phyloP scores from a whole-genome alignment of 805 yeast genomes.

The Starmera amethionina region DNA sequence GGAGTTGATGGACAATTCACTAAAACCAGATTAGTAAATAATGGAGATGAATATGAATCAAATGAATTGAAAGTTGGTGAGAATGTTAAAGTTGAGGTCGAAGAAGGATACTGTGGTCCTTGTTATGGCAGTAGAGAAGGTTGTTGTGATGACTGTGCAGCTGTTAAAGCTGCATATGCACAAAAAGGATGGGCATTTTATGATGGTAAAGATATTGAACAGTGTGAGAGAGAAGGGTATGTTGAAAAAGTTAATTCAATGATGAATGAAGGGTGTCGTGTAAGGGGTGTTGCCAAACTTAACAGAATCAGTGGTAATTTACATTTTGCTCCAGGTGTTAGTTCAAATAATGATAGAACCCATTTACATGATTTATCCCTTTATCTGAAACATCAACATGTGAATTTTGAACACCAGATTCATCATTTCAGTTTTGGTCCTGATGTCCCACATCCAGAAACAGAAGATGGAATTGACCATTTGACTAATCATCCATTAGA shows the following conservation, averaged over 20 bases:
- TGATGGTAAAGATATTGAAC: conserved; percentile 81
- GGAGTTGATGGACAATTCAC: conserved; percentile 60
- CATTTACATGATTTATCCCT: conserved; percentile 84
- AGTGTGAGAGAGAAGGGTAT: conserved; percentile 86
- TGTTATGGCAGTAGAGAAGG: conserved; percentile 75
- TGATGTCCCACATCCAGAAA: conserved; percentile 26
- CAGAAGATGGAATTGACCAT: conserved; percentile 15
- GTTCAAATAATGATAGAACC: conserved; percentile 43
- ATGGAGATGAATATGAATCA: conserved; percentile 39
- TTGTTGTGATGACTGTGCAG: conserved; percentile 82
- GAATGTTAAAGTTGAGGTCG: conserved; percentile 18
- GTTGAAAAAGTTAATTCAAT: conserved; percentile 50
- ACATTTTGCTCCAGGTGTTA: conserved; percentile 94
- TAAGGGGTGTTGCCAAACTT: conserved; percentile 68
- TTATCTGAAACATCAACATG: conserved; percentile 44
- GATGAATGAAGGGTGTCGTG: conserved; percentile 78
- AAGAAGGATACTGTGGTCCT: conserved; percentile 65
- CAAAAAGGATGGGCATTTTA: conserved; percentile 76
- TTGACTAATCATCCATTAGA: conserved; percentile 61
- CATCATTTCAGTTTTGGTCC: conserved; percentile 81
- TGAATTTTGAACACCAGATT: conserved; percentile 69
- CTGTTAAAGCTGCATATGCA: conserved; percentile 74
- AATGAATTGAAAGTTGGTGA: conserved; percentile 32
- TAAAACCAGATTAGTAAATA: conserved; percentile 49
- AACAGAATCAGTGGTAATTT: conserved; percentile 84